These are phyloP conservation scores for Pythium plurisporium DNA, from an alignment of 352 stramenopile genomes.

Conservation along the genomic window DNA sequence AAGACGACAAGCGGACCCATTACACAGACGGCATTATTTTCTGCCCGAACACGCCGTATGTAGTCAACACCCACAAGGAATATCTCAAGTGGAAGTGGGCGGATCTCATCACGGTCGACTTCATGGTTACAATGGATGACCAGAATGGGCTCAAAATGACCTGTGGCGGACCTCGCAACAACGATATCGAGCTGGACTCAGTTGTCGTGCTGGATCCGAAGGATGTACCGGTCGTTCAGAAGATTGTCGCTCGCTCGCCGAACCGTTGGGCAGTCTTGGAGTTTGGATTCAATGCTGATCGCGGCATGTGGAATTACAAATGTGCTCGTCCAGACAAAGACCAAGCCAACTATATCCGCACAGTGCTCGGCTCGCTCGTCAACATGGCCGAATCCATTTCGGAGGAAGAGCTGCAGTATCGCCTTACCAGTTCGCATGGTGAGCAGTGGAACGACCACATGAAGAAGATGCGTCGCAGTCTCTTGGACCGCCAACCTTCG, in stretches of 20 bases:
- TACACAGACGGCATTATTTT: constrained; percentile 90
- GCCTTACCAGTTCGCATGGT: constrained; percentile 64
- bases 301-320: constrained; percentile 89
- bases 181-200: constrained; percentile 79
- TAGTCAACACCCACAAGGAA: constrained; percentile 81
- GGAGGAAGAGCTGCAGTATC: constrained; percentile 89
- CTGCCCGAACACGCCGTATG: constrained; percentile 82
- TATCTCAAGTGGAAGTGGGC: constrained; percentile 93
- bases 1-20: constrained; percentile 78
- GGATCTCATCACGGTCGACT: constrained; percentile 88
- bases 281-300: constrained; percentile 84
- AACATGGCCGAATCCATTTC: constrained; percentile 90
- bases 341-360: constrained; percentile 87
- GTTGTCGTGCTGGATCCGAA: constrained; percentile 77
- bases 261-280: constrained; percentile 72
- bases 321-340: constrained; percentile 87
- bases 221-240: constrained; percentile 61
- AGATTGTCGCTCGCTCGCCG: constrained; percentile 52
- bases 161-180: constrained; percentile 70
- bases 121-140: constrained; percentile 59
- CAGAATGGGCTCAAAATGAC: constrained; percentile 57
- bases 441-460: constrained; percentile 83
- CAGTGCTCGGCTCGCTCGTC: constrained; percentile 85
- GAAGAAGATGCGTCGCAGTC: constrained; percentile 66
- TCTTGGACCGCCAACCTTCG: constrained; percentile 46